Base-by-base conservation (phyloP, 768 basidiomycete species). In the Cystobasidium tubakii region DNA sequence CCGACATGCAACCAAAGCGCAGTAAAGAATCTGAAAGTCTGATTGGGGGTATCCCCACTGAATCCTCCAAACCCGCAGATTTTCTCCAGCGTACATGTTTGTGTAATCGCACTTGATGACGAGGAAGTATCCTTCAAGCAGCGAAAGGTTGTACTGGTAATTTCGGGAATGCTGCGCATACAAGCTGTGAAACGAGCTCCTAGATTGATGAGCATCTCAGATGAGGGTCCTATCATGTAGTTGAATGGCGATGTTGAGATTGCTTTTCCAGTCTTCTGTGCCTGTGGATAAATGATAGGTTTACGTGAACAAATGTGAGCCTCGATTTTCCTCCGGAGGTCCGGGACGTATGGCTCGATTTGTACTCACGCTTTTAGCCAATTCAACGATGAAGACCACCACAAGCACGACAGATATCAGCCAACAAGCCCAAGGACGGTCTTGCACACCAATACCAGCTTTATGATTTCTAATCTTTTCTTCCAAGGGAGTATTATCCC, bases 101-200 rank as follows among this genome's bases (percentile, higher is more conserved):
- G 81, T 34, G 86, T 85, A 1, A 87, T 31, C 21, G 33, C 21
- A 1, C 44, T n/a, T 12, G 62, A 33, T 53, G 42, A 4, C 33
- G 21, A 27, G 25, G n/a, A 29, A 15, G 57, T 69, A 17, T 27
- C 4, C 12, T 23, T 25, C 15, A 66, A n/a, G 1, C 90, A 91
- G 67, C 86, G 84, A 57, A 90, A 82, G 21, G 85, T 85, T 1
- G 85, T 84, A 19, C 84, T 83, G 50, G 87, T 85, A 13, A 91
- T 81, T 12, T 81, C 84, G 34, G 81, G 76, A 7, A 92, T 87
- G 4, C 81, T 77, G 79, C 92, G 93, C 90, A 94, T 94, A 77
- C 92, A 95, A 0, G 93, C 90, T 17, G 91, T 90, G 79, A 93
- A 96, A 31, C 95, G 89, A 27, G 95, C 92, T 1, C 94, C 94